Evolutionary conservation across 73 alveolate genomes (phyloP), one percentile per base, ranked within the genome.

Genomic region (Uronychia setigera): DNA sequence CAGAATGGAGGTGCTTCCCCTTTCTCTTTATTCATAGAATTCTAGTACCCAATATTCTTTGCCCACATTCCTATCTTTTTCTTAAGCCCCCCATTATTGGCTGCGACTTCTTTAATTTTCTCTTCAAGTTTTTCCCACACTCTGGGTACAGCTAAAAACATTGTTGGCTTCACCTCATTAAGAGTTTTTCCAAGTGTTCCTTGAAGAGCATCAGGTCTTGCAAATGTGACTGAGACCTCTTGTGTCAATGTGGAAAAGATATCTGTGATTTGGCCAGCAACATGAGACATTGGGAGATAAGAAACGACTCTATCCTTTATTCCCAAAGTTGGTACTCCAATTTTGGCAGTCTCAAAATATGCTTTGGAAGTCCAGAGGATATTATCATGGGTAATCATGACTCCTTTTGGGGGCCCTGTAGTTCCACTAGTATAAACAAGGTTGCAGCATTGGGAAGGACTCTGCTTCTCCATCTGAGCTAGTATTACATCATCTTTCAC

Each of bases 51-150:
- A 1, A 83, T 83, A 1, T 84, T 88, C 80, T 92, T 94, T 13
- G 97, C 97, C 98, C 98, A 94, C 14, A 87, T 74, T 29, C 95
- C 93, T 33, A 92, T 78, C 57, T 79, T 82, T 30, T 92, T 82
- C 57, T 82, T 83, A 9, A 92, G 27, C 26, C 88, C 77, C 0
- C 94, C 94, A 32, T 86, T 79, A 32, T 83, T 60, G 35, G 93
- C 95, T 33, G 93, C 98, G 32, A 96, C 46, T 57, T 88, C 98
- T 79, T 89, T 81, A 77, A 96, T 80, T 91, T 85, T 84, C 74
- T 96, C 99, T 58, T 94, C 96, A 33, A 96, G 88, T 86, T 96
- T 96, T 90, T 96, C 99, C 97, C 97, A 96, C 0, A 96, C 97
- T 89, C 99, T 85, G 9, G 99, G 99, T 0, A 94, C 98, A 80